Evolutionary conservation across 257 asterid genomes (phyloP), one percentile per base, ranked within the genome.

Genomic region (Solanum gandarillasii): DNA sequence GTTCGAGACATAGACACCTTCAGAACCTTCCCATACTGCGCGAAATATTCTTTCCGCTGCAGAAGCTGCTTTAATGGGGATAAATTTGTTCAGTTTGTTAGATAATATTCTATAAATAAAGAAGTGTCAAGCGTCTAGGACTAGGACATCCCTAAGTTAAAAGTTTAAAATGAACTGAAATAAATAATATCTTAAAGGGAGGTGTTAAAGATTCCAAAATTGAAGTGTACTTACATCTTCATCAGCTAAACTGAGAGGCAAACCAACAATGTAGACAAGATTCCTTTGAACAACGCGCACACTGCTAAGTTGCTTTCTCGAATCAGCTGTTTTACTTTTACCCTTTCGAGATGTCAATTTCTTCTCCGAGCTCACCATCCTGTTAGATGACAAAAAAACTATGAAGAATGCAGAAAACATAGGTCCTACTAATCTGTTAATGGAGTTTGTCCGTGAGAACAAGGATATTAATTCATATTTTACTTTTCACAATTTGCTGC

Each of bases 1-100:
- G 98, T 95, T 85, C 99, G 96, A 12, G 99, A 97, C 87, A 97
- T 92, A 29, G 99, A 97, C 88, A 95, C 99, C 93, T 97, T 97
- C 90, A 92, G 87, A 88, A 97, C 98, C 93, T 95, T 97, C 21
- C 99, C 99, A 89, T 97, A 97, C 95, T 93, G 98, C 79, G 92
- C 93, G 91, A 97, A 97, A 89, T 94, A 94, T 74, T 95, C 99
- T 85, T 89, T 92, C 29, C 90, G 94, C 93, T 94, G 98, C 83
- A 97, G 98, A 89, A 97, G 93, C 98, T 97, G 99, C 89, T 86
- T 83, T 85, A 88, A 46, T 25, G 84, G 38, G 41, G 67, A 43
- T 55, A 73, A 48, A 73, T 35, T 31, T 43, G 25, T 0, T 29
- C 6, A 72, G 73, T 86, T 27, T 85, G 52, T 4, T 60, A 43